Evolutionary conservation across 257 asterid genomes (phyloP).

Genomic region (Rhazya stricta): DNA sequence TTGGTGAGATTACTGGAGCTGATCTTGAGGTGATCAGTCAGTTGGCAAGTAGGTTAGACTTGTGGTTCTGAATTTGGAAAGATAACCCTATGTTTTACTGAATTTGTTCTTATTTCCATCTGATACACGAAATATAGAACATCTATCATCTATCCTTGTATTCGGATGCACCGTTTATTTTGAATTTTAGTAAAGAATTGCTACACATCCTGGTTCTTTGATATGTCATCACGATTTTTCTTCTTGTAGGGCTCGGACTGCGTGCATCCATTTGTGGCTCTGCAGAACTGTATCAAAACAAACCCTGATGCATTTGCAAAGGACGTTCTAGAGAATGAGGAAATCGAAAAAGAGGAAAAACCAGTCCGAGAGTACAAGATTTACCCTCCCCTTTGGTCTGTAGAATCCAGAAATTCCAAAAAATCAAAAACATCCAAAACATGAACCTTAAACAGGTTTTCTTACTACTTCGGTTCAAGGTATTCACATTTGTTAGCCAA

Average conservation of each 20-base stretch:
- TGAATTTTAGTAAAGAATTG: neutral
- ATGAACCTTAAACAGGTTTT: conserved; percentile 20
- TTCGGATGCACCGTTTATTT: neutral
- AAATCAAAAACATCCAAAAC: conserved; percentile 8
- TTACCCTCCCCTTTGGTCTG: conserved; percentile 72
- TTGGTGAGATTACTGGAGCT: neutral
- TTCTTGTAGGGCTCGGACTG: conserved; percentile 61
- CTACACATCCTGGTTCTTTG: neutral
- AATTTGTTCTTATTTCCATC: neutral
- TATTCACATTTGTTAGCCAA: neutral
- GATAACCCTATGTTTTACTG: neutral
- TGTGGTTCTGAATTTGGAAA: neutral
- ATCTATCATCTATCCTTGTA: neutral
- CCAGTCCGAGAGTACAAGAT: conserved; percentile 36
- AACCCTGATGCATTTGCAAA: conserved; percentile 79
- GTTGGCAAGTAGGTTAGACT: neutral
- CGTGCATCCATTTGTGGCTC: conserved; percentile 72
- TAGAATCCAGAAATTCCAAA: conserved; percentile 35
- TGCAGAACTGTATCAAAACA: conserved; percentile 74
- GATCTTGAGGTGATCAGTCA: neutral
- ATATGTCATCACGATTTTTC: neutral
- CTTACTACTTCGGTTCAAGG: neutral
- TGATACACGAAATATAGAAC: neutral
- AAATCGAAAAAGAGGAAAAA: conserved; percentile 27
- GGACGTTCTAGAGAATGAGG: conserved; percentile 54